Conservation (phyloP, 768 basidiomycete species). For the Butyriboletus loyo region DNA sequence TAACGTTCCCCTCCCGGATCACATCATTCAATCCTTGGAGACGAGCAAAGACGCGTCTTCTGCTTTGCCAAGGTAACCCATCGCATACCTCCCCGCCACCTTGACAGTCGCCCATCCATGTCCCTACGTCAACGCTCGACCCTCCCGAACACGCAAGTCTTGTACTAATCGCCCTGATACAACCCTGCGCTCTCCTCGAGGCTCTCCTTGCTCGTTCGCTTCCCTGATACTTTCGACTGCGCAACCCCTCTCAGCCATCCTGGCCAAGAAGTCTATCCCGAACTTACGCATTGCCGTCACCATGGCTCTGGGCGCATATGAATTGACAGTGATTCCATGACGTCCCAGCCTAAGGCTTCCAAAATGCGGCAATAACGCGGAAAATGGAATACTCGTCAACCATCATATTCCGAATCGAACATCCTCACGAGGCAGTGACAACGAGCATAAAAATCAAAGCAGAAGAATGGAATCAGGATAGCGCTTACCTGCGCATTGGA, state of each 20-base stretch:
- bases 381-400: neutral
- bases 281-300: conserved; percentile 24
- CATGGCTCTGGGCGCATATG: conserved; percentile 30
- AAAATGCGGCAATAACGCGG: conserved; percentile 9
- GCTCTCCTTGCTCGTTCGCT: neutral
- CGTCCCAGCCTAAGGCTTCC: conserved; percentile 25
- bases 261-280: neutral
- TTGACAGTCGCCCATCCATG: neutral
- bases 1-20: neutral
- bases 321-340: conserved; percentile 26
- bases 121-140: neutral
- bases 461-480: too few relatives aligned
- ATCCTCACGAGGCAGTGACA: conserved; percentile 1
- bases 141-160: neutral
- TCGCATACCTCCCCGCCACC: neutral
- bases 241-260: neutral
- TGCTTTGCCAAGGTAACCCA: conserved; percentile 11
- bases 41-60: conserved; percentile 31
- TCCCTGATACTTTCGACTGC: neutral
- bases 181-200: neutral
- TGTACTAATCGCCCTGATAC: neutral
- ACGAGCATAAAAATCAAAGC: neutral
- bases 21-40: conserved; percentile 21
- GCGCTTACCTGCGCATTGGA: conserved; percentile 15
- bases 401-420: neutral